phyloP scores from a whole-genome alignment of 2,329 filamentous ascomycete genomes.

The Diaporthe citrichinensis region DNA sequence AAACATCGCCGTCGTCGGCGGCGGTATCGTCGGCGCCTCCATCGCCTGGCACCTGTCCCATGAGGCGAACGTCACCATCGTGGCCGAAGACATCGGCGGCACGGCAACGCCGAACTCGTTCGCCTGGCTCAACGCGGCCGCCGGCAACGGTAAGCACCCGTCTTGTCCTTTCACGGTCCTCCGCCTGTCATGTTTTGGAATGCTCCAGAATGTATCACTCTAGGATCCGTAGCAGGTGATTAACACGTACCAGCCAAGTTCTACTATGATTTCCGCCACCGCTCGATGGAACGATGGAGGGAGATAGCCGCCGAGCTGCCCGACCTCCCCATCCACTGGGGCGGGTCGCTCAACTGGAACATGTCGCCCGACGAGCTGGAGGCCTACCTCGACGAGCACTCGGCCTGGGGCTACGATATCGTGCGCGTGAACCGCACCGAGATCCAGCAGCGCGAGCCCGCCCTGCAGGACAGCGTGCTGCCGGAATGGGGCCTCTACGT shows the following conservation, averaged over 20 bases:
- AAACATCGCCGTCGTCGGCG: slow-evolving; percentile 47
- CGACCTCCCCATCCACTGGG: slow-evolving; percentile 46
- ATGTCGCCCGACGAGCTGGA: slow-evolving; percentile 46
- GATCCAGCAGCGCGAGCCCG: slow-evolving; percentile 45
- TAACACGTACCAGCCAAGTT: slow-evolving; percentile 33
- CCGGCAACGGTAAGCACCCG: slow-evolving; percentile 40
- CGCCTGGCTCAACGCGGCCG: slow-evolving; percentile 51
- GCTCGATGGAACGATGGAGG: slow-evolving; percentile 49
- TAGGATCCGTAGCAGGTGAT: no score
- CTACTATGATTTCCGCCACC: slow-evolving; percentile 50
- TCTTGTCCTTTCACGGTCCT: rapidly evolving
- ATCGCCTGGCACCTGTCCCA: slow-evolving; percentile 50
- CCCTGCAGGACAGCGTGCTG: slow-evolving; percentile 38
- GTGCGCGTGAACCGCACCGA: slow-evolving; percentile 43
- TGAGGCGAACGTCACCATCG: slow-evolving; percentile 47
- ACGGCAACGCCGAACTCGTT: slow-evolving; percentile 51
- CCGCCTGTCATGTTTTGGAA: no score
- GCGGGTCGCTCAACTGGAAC: slow-evolving; percentile 47
- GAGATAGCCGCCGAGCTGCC: slow-evolving; percentile 45
- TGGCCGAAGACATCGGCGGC: slow-evolving; percentile 49
- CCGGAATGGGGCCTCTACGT: slow-evolving; percentile 63
- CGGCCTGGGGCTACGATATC: slow-evolving; percentile 49
- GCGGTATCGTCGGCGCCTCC: slow-evolving; percentile 50
- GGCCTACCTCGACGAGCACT: slow-evolving; percentile 43
- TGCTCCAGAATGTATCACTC: no score